A percentile compares a stretch with the other conserved stretches of the same genome.
phyloP scores from a whole-genome alignment of 108 stramenopile species.

The Stephanodiscus minutulus region DNA sequence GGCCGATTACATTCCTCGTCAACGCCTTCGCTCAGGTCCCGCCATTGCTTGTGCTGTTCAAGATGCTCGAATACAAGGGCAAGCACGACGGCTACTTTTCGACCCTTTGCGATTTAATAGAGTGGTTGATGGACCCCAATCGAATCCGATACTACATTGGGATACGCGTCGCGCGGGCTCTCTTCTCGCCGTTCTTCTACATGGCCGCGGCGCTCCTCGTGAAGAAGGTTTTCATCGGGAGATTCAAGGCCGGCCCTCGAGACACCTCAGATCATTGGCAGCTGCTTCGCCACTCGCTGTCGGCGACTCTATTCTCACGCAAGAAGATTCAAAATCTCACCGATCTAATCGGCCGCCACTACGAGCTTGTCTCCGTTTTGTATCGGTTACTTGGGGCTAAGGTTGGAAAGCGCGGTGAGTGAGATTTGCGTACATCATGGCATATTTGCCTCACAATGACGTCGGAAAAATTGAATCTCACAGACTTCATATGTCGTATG shows the following conservation, averaged over 20 bases:
- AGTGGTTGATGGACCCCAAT: constrained; percentile 59
- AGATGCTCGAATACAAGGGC: constrained; percentile 39
- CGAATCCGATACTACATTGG: constrained; percentile 64
- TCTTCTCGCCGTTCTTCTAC: constrained; percentile 49
- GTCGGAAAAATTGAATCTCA: neutral
- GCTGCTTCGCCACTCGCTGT: constrained; percentile 41
- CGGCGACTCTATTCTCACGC: constrained; percentile 44
- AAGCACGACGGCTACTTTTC: constrained; percentile 34
- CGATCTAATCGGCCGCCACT: constrained; percentile 63
- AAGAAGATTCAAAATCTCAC: constrained; percentile 25
- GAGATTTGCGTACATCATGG: neutral
- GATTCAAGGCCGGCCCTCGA: constrained; percentile 64
- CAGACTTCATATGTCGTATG: neutral
- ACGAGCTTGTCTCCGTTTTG: constrained; percentile 52
- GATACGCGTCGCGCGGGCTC: constrained; percentile 30
- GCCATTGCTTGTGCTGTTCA: constrained; percentile 45
- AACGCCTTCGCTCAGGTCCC: constrained; percentile 55
- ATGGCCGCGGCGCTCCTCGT: constrained; percentile 55
- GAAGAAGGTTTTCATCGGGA: constrained; percentile 60
- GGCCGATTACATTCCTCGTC: constrained; percentile 47
- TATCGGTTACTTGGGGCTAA: constrained; percentile 67
- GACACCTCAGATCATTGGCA: constrained; percentile 51
- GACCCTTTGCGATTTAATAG: constrained; percentile 51
- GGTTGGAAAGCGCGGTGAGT: constrained; percentile 53
- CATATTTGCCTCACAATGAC: too few relatives aligned